These are phyloP conservation scores for Liriodendron chinense DNA, from an alignment of 164 flowering plant genomes.

Conservation along the genomic window DNA sequence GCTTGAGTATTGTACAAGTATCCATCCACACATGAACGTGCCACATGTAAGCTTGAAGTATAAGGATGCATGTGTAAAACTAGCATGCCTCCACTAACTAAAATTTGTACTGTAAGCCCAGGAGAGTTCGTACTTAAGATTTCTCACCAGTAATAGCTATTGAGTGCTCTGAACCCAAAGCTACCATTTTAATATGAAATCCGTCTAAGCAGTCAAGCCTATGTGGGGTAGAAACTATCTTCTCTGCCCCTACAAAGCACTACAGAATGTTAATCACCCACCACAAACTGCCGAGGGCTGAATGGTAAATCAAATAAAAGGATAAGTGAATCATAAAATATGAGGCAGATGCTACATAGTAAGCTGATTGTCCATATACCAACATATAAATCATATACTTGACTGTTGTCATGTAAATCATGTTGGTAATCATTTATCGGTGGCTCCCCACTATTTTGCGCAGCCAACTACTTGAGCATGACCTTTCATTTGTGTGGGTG, in stretches of 20 bases:
- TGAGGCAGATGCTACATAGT: background rate
- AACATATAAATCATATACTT: too few species aligned
- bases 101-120: background rate
- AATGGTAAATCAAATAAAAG: background rate
- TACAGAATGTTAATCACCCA: background rate
- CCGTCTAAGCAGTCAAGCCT: conserved; percentile 69
- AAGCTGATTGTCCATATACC: too few species aligned
- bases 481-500: too few species aligned
- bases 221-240: conserved; percentile 47
- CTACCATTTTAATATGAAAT: conserved; percentile 47
- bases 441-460: too few species aligned
- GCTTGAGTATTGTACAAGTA: background rate
- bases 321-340: background rate
- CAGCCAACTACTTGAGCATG: too few species aligned
- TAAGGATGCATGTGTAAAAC: background rate
- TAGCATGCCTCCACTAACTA: background rate
- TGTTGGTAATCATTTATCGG: too few species aligned
- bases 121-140: background rate
- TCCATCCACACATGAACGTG: background rate
- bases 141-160: conserved; percentile 78
- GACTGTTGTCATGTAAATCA: too few species aligned
- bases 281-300: too few species aligned
- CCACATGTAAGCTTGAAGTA: background rate
- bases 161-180: conserved; percentile 89
- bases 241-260: conserved; percentile 57